These are phyloP conservation scores for Candida quercuum DNA, from an alignment of 805 yeast species.

Conservation along the genomic window DNA sequence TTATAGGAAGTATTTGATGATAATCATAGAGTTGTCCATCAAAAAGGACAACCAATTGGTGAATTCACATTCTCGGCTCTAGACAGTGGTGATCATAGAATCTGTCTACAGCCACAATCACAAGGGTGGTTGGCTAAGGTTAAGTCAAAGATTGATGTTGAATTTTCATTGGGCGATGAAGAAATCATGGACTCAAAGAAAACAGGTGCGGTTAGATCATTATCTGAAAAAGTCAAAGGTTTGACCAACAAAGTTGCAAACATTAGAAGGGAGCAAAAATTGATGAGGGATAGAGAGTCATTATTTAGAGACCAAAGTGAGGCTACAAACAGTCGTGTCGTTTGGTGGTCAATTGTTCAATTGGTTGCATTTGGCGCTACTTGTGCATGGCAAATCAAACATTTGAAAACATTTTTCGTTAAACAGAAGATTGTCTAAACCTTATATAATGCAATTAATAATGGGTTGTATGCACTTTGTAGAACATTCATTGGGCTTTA, in stretches of 20 bases:
- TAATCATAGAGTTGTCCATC: constrained; percentile 69
- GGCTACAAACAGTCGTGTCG: constrained; percentile 61
- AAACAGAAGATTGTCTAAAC: constrained; percentile 50
- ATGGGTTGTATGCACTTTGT: not conserved
- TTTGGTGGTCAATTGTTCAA: constrained; percentile 71
- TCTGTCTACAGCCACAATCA: constrained; percentile 52
- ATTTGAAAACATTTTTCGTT: constrained; percentile 70
- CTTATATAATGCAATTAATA: not conserved
- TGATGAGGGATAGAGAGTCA: constrained; percentile 72
- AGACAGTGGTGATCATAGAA: constrained; percentile 75
- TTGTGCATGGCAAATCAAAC: constrained; percentile 70
- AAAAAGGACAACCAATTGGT: constrained; percentile 58
- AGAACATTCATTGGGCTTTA: too few relatives aligned
- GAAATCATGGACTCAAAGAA: constrained; percentile 63
- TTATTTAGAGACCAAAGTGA: constrained; percentile 68
- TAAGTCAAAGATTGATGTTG: constrained; percentile 54
- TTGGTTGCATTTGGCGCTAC: constrained; percentile 57
- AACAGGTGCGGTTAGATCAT: constrained; percentile 45
- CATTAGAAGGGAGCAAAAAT: constrained; percentile 59
- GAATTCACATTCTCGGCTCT: constrained; percentile 70
- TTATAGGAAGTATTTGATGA: constrained; percentile 63
- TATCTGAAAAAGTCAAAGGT: constrained; percentile 52
- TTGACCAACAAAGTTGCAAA: constrained; percentile 53
- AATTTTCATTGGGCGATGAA: constrained; percentile 64
- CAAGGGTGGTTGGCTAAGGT: constrained; percentile 61